Conservation (phyloP, 2,329 filamentous ascomycete species). For the Rhexocercosporidium sp. region DNA sequence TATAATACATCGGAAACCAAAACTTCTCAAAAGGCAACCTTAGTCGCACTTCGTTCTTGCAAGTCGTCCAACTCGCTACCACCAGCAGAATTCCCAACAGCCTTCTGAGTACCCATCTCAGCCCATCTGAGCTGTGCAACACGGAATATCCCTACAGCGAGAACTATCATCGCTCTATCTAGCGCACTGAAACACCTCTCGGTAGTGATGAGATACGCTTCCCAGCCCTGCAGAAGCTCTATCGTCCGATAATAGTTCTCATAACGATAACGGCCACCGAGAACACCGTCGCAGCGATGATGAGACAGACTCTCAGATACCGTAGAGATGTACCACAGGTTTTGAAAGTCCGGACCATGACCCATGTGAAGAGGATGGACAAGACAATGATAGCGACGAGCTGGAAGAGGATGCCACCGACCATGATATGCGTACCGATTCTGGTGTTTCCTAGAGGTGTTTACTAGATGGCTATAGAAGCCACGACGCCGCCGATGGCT, state of each 20-base stretch:
- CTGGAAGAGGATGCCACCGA: conserved; percentile 46
- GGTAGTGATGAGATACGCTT: conserved; percentile 48
- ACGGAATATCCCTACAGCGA: conserved; percentile 45
- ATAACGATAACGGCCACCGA: conserved; percentile 41
- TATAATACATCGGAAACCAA: too few relatives aligned
- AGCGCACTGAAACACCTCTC: conserved; percentile 51
- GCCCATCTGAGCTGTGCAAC: conserved; percentile 25
- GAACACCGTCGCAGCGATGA: conserved; percentile 30
- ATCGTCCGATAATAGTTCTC: conserved; percentile 51
- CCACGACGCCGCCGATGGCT: conserved; percentile 60
- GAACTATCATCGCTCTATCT: conserved; percentile 49
- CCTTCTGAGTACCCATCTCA: not conserved
- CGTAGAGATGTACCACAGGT: not conserved
- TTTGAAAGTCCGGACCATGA: conserved; percentile 48
- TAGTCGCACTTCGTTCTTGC: too few relatives aligned
- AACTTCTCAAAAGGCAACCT: too few relatives aligned
- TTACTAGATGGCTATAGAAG: conserved; percentile 34
- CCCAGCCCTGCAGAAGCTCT: conserved; percentile 51
- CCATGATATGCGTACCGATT: conserved; percentile 44
- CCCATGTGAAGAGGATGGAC: conserved; percentile 46
- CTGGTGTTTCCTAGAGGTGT: conserved; percentile 15
- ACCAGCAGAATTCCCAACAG: not conserved
- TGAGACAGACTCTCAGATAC: not conserved
- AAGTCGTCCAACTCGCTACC: conserved; percentile 5
- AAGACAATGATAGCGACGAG: conserved; percentile 45